Conservation (phyloP, 2,329 filamentous ascomycete species). For the Penicillium sp. region DNA sequence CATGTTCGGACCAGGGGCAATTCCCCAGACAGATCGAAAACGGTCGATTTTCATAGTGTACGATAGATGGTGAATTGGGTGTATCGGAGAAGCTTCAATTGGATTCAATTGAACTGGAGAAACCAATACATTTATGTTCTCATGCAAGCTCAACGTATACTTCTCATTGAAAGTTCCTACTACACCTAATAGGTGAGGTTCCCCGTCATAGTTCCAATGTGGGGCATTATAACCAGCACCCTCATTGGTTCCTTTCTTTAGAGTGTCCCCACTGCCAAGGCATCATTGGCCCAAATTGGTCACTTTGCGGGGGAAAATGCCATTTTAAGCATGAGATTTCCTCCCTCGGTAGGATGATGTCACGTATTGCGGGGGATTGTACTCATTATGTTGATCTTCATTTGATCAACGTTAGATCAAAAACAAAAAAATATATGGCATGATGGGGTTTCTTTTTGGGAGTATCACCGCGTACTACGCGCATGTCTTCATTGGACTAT, state of each 20-base stretch:
- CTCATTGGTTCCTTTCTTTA: not conserved
- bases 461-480: not conserved
- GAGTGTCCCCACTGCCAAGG: not conserved
- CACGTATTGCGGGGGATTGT: not conserved
- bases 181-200: not conserved
- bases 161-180: not conserved
- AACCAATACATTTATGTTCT: not conserved
- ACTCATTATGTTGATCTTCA: no score
- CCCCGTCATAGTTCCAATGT: not conserved
- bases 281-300: not conserved
- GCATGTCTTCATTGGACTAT: not conserved
- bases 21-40: not conserved
- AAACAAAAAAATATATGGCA: not conserved
- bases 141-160: not conserved
- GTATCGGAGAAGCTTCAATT: not conserved
- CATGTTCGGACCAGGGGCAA: not conserved
- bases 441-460: not conserved
- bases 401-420: no score
- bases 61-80: not conserved
- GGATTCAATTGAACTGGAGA: not conserved
- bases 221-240: not conserved
- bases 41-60: not conserved
- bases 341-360: not conserved
- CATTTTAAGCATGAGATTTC: not conserved
- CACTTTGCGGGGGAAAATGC: not conserved